A percentile compares a stretch with the other conserved stretches of the same genome.
Evolutionary conservation across 257 asterid species (phyloP).

Genomic region (Striga asiatica): DNA sequence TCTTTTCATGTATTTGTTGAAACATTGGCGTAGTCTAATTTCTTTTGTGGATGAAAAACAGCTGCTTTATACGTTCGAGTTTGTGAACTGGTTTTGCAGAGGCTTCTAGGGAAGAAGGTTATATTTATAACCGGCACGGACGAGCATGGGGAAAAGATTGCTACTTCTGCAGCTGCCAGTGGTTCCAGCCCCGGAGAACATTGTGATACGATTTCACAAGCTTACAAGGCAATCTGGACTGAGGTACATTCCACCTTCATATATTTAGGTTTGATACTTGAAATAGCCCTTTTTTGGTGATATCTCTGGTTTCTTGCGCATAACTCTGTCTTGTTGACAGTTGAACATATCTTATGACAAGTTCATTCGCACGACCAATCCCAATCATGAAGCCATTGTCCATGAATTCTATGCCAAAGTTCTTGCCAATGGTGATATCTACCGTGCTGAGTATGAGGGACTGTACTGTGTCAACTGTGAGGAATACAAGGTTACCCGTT

Average conservation of each 20-base stretch:
- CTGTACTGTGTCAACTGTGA: conserved; percentile 91
- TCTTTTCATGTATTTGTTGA: neutral
- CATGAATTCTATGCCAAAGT: conserved; percentile 82
- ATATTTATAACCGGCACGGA: conserved; percentile 89
- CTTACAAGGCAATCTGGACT: conserved; percentile 67
- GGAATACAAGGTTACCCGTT: conserved; percentile 68
- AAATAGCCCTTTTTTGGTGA: neutral
- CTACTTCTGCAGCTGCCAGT: conserved; percentile 68
- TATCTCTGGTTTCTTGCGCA: conserved; percentile 11
- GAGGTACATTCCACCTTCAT: conserved; percentile 38
- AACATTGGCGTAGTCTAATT: neutral
- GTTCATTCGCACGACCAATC: conserved; percentile 84
- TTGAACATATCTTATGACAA: conserved; percentile 76
- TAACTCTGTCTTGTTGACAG: conserved; percentile 35
- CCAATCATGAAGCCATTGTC: conserved; percentile 68
- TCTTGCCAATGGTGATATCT: conserved; percentile 77
- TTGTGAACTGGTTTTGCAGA: conserved; percentile 33
- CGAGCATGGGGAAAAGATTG: conserved; percentile 96
- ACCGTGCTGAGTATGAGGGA: conserved; percentile 90
- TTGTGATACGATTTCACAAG: conserved; percentile 69
- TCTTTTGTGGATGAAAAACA: neutral
- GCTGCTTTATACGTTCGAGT: neutral
- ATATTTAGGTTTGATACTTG: neutral
- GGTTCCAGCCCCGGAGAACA: conserved; percentile 70
- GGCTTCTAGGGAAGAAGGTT: conserved; percentile 78